Evolutionary conservation across 164 flowering plant species (phyloP), one percentile per base, ranked within the genome.

Genomic region (Chimonanthus praecox): DNA sequence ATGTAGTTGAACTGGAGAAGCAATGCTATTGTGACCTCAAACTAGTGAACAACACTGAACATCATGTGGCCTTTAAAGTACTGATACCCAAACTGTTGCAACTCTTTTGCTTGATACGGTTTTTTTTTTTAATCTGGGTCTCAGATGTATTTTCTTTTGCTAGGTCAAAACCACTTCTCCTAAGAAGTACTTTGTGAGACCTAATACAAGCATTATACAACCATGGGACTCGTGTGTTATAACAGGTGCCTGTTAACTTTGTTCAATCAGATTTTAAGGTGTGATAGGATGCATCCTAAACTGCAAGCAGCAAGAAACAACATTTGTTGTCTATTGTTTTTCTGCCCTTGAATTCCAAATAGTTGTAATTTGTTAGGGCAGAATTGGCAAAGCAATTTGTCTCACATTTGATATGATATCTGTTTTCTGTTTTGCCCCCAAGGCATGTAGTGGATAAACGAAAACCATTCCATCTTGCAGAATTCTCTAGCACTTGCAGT

Each of bases 91-190:
- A n/a, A 49, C 58, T 64, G 9, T 18, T 71, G 16, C 10, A 3
- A n/a, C n/a, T 21, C 47, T 66, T 66, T 50, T 58, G 48, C 21
- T 75, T 3, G 62, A 7, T 50, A 33, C 33, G 33, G 33, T 33
- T 33, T 33, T 33, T n/a, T n/a, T n/a, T 33, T 33, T 33, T 33
- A 1, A 33, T 33, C 33, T 33, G 33, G 33, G 33, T 1, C 33
- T 33, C 33, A 33, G 33, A 33, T 33, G 33, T 33, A 33, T 33
- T 0, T 0, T 33, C 33, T 33, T 33, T 80, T 43, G 16, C 67
- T 76, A 94, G 98, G 95, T 94, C 74, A 94, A 94, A 83, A 94
- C 98, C 47, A 94, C 98, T 67, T 88, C 97, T 15, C 98, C 98
- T 6, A 90, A 88, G 85, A 90, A 87, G 87, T 94, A 94, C 83